phyloP scores from a whole-genome alignment of 1,284 basidiomycete genomes.

The Limonomyces culmigenus region DNA sequence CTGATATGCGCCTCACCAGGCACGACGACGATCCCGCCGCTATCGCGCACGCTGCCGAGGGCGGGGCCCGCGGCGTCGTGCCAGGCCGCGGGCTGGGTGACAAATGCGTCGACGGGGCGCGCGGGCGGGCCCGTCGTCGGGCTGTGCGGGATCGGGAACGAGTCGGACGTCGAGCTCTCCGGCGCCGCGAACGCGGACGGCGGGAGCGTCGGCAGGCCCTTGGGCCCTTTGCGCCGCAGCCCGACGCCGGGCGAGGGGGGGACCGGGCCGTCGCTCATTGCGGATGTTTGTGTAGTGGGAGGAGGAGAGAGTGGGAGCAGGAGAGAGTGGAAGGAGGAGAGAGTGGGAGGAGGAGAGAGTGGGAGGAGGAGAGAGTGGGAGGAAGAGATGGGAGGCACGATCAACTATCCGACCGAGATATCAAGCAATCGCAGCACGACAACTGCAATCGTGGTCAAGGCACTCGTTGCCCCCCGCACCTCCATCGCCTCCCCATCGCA shows the following conservation, averaged over 20 bases:
- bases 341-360: no score
- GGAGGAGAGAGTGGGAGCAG: no score
- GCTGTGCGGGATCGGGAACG: slow-evolving; percentile 50
- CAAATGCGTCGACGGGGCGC: slow-evolving; percentile 49
- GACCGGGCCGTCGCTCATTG: no score
- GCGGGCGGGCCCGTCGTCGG: slow-evolving; percentile 47
- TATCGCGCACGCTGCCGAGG: slow-evolving; percentile 20
- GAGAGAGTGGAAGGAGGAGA: no score
- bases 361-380: no score
- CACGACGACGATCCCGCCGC: slow-evolving; percentile 31
- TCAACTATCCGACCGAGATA: no score
- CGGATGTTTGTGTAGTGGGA: no score
- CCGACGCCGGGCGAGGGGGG: slow-evolving; percentile 24
- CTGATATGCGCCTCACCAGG: slow-evolving; percentile 11
- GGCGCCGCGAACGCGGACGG: slow-evolving; percentile 56
- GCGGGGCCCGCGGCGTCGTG: slow-evolving; percentile 33
- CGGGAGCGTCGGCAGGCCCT: slow-evolving; percentile 48
- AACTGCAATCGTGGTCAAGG: no score
- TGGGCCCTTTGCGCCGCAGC: slow-evolving; percentile 39
- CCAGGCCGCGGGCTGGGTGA: slow-evolving; percentile 24
- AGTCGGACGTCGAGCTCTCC: slow-evolving; percentile 43
- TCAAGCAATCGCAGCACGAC: no score
- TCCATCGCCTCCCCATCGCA: no score
- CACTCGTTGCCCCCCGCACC: no score
- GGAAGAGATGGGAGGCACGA: no score